Base-by-base conservation (phyloP, 2,329 filamentous ascomycete genomes). In the Fusarium sp. region DNA sequence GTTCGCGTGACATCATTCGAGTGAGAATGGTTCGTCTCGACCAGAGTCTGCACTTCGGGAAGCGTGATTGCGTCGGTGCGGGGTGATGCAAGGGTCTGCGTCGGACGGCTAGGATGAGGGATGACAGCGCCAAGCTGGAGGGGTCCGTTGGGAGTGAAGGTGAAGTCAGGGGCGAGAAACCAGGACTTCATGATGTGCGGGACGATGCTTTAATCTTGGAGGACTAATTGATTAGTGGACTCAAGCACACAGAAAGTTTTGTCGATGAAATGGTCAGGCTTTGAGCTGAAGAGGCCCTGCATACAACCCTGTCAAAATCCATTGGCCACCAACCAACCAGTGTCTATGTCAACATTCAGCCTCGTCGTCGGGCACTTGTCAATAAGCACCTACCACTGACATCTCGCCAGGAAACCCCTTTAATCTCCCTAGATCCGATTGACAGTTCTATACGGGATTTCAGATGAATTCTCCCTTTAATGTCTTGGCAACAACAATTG, bases 121-220 rank as follows among this genome's bases (percentile, higher is more conserved):
- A 56, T 56, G 26, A 56, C 52, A 20, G 52, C 38, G 38, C 52
- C 52, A 56, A 56, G 52, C 52, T 44, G 38, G 9, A 56, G 52
- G 52, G 52, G 26, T 1, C 52, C 52, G 17, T 56, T 22, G 13
- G 38, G 36, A 5, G 52, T 56, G 26, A 56, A 56, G 38, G 60
- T 45, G 26, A 56, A 56, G 26, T 56, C 52, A 15, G 52, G 52
- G 17, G 52, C 38, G 3, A 56, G 52, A 6, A 56, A 56, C 52
- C 52, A 56, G 5, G 38, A 56, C 22, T 56, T 56, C 52, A 56
- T 56, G 8, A 6, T 56, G 35, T 0, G 10, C 3, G 28, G 13
- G 14, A 0, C 0, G 18, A 13, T 18, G 1, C 0, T 39, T 5
- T 18, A 10, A 38, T 10, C 9, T 22, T 0, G 0, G 7, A 2